Base-by-base conservation (phyloP, 768 basidiomycete species). In the Lactarius hatsudake region DNA sequence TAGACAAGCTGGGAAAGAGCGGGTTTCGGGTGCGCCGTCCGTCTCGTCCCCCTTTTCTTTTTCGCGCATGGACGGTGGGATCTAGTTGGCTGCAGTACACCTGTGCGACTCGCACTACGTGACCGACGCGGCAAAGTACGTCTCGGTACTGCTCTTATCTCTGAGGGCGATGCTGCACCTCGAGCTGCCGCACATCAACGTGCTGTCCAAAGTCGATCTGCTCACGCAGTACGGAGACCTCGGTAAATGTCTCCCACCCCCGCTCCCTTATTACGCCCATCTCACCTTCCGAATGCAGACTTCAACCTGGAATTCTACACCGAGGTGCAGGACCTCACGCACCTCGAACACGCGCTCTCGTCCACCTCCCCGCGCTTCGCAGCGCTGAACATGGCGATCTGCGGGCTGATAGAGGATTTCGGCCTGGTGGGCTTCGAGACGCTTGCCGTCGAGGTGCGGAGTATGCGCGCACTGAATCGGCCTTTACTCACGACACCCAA, bases 271-370 rank as follows among this genome's bases (percentile, higher is more conserved):
- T 42, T n/a, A n/a, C n/a, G n/a, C n/a, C 34, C 15, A 3, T 10
- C 38, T 34, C 12, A 43, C 30, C 12, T 43, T 51, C 48, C 48
- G 28, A n/a, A 28, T 30, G 12, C 72, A 97, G 96, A 96, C 54
- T 98, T 99, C 81, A 97, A 96, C 73, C 88, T 99, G 34, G 93
- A 94, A 71, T 99, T 92, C 76, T 98, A 98, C 76, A 98, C 97
- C 51, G 95, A 99, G 78, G 97, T 97, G 0, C 95, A 97, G 77
- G 96, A 99, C 74, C 82, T 99, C 0, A 89, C 90, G 1, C 89
- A 98, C 75, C 85, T 99, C 26, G 86, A 93, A 70, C 89, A 88
- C 69, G 79, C 86, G 0, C 84, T 98, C 18, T 81, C 84, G 20
- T 81, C 86, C 0, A 74, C 86, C 1, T 84, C 90, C 0, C 86